Evolutionary conservation across 345 rosid species (phyloP).

Genomic region (Firmiana major): DNA sequence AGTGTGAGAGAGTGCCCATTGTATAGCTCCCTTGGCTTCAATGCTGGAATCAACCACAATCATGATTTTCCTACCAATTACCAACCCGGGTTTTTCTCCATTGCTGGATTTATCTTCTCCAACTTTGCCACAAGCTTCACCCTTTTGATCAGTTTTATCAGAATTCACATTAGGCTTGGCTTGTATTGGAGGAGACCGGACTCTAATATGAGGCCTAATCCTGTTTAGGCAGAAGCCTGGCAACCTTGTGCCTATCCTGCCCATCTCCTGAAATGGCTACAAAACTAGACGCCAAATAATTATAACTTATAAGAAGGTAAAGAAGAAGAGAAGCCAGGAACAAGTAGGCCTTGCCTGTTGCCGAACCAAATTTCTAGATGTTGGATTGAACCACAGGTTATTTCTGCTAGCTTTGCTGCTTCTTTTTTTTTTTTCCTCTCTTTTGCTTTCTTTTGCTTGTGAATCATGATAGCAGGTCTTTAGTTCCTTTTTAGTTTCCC

Average conservation of each 20-base stretch:
- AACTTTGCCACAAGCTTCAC: slow-evolving; percentile 1
- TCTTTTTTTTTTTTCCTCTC: neutral
- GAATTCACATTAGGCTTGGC: slow-evolving; percentile 26
- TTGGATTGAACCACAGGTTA: slow-evolving; percentile 17
- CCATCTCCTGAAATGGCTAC: slow-evolving; percentile 30
- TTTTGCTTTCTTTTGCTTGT: slow-evolving; percentile 17
- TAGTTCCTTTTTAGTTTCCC: slow-evolving; percentile 19
- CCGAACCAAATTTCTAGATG: slow-evolving; percentile 25
- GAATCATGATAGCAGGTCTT: slow-evolving; percentile 25
- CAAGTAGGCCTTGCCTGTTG: slow-evolving; percentile 14
- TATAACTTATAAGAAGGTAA: slow-evolving; percentile 25
- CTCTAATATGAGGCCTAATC: slow-evolving; percentile 69
- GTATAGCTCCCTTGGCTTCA: slow-evolving; percentile 78
- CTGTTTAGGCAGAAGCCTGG: slow-evolving; percentile 76
- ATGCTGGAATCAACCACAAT: slow-evolving; percentile 76
- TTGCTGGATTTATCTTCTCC: slow-evolving; percentile 4
- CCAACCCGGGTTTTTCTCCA: slow-evolving; percentile 16
- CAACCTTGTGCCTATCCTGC: slow-evolving; percentile 50
- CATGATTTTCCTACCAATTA: slow-evolving; percentile 65
- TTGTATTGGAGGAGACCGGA: slow-evolving; percentile 61
- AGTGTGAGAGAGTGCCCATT: slow-evolving; percentile 88
- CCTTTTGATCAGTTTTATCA: slow-evolving; percentile 11
- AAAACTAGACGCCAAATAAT: slow-evolving; percentile 2
- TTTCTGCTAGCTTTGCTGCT: slow-evolving; percentile 14
- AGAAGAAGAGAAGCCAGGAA: slow-evolving; percentile 20